Evolutionary conservation across 176 grass and related monocot species (phyloP).

Genomic region (Tillandsia fasciculata): DNA sequence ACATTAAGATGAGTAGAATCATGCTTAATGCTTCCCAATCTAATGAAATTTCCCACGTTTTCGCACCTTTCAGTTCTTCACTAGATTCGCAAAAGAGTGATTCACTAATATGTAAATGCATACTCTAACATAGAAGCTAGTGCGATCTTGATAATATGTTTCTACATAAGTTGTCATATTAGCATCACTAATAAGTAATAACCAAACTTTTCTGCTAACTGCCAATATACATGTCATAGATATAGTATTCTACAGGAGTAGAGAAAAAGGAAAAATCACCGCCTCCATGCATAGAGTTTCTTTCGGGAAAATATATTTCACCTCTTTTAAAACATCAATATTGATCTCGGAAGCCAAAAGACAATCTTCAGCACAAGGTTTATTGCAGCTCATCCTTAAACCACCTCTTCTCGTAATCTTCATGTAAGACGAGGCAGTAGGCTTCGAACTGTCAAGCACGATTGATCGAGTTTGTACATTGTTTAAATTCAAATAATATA

Average conservation of each 20-base stretch:
- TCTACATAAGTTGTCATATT: too few species aligned
- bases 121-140: too few species aligned
- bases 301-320: constrained; percentile 12
- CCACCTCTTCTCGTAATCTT: constrained; percentile 32
- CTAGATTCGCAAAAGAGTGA: too few species aligned
- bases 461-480: constrained; percentile 57
- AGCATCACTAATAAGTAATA: background rate
- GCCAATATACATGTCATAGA: background rate
- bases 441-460: constrained; percentile 32
- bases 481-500: constrained; percentile 51
- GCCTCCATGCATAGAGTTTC: background rate
- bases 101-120: too few species aligned
- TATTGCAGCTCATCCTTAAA: constrained; percentile 42
- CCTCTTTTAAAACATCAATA: constrained; percentile 65
- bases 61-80: too few species aligned
- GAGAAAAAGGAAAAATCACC: background rate
- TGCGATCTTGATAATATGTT: too few species aligned
- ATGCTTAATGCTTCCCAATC: too few species aligned
- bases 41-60: too few species aligned
- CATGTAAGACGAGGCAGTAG: constrained; percentile 67
- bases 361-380: constrained; percentile 60
- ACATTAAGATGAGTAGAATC: too few species aligned
- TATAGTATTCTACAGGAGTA: background rate
- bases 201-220: background rate
- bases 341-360: constrained; percentile 66